phyloP scores from a whole-genome alignment of 2,329 filamentous ascomycete genomes.

The Alternaria longipes region DNA sequence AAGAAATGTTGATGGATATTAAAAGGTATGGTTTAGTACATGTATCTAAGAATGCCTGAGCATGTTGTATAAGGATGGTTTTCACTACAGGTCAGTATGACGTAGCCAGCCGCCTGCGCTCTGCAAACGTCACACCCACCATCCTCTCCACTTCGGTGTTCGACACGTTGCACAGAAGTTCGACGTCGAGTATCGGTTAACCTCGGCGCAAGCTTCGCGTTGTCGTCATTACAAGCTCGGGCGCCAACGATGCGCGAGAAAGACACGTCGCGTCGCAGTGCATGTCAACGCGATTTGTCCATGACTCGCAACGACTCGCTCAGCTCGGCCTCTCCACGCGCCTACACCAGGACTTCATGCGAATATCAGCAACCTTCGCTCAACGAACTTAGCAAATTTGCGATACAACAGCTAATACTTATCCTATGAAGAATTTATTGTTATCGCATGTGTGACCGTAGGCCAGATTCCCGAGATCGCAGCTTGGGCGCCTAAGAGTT shows the following conservation, averaged over 20 bases:
- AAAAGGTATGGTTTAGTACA: not conserved
- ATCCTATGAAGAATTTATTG: not conserved
- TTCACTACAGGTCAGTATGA: conserved; percentile 19
- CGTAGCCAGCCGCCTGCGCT: conserved; percentile 10
- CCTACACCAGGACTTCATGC: not conserved
- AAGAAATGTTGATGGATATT: not conserved
- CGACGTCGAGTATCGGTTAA: not conserved
- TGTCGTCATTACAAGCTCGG: not conserved
- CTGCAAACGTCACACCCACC: conserved; percentile 11
- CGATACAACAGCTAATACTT: not conserved
- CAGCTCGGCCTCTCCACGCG: not conserved
- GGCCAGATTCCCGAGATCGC: not conserved
- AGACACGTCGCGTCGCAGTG: not conserved
- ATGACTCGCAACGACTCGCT: not conserved
- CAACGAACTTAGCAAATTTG: not conserved
- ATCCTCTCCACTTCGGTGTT: not conserved
- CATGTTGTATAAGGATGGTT: not conserved
- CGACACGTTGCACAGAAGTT: not conserved
- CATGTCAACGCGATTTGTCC: not conserved
- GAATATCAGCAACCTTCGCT: not conserved
- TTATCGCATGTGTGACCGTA: not conserved
- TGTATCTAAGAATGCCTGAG: not conserved
- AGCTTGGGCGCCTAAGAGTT: not conserved
- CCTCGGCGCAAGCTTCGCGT: not conserved
- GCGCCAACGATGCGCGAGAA: not conserved